Conservation (phyloP, 1,284 basidiomycete species). For the Tilletiopsis washingtonensis region DNA sequence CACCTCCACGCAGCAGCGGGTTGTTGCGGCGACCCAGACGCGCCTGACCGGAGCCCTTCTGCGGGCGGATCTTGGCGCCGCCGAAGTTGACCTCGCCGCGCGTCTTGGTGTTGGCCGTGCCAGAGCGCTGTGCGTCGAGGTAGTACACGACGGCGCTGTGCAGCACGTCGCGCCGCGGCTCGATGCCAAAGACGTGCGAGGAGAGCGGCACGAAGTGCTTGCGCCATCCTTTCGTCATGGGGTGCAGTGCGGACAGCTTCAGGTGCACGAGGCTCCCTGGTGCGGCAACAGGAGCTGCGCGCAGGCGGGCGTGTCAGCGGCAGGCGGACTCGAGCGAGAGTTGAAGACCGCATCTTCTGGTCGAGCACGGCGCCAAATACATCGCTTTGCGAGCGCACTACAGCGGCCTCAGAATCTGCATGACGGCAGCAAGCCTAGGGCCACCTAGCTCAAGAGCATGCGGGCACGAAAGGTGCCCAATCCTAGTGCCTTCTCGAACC, state of each 20-base stretch:
- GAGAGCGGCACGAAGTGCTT: constrained; percentile 59
- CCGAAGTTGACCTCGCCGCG: constrained; percentile 82
- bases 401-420: too few species aligned
- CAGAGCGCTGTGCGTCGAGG: constrained; percentile 76
- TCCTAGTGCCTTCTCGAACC: too few species aligned
- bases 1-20: constrained; percentile 85
- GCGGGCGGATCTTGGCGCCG: constrained; percentile 75
- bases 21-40: constrained; percentile 81
- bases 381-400: too few species aligned
- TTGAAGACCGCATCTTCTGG: too few species aligned
- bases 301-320: too few species aligned
- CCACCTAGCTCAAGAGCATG: too few species aligned
- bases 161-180: constrained; percentile 81
- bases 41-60: constrained; percentile 85
- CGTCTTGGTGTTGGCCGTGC: constrained; percentile 83
- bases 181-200: constrained; percentile 73
- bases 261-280: too few species aligned
- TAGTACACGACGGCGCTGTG: constrained; percentile 87
- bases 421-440: too few species aligned
- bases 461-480: too few species aligned
- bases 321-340: too few species aligned
- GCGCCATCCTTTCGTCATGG: background rate
- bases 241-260: constrained; percentile 3
- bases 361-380: too few species aligned
- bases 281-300: too few species aligned